These are phyloP conservation scores for Pythium sukuiense DNA, from an alignment of 352 stramenopile genomes.

Conservation along the genomic window DNA sequence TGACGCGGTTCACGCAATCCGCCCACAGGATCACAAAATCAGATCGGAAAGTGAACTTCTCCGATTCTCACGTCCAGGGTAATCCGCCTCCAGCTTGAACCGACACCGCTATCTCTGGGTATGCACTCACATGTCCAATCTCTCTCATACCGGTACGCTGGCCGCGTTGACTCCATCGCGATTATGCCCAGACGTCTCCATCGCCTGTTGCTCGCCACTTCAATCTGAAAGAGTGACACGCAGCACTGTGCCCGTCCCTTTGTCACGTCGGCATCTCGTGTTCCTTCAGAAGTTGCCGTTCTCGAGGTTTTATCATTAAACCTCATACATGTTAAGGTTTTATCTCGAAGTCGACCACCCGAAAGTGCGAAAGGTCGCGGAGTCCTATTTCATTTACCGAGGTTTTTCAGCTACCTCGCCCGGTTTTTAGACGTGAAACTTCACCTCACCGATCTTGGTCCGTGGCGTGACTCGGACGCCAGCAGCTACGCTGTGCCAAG, in stretches of 20 bases:
- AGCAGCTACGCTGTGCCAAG: background rate
- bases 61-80: no score
- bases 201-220: slow-evolving; percentile 12
- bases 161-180: background rate
- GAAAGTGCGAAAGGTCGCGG: slow-evolving; percentile 1
- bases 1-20: no score
- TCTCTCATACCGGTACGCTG: no score
- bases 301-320: slow-evolving; percentile 17
- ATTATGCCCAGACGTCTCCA: background rate
- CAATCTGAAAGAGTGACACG: slow-evolving; percentile 30
- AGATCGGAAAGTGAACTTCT: no score
- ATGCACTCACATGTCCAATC: no score
- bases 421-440: slow-evolving; percentile 17
- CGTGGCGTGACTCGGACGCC: background rate
- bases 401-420: slow-evolving; percentile 14
- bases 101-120: no score
- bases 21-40: no score
- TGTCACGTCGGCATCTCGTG: slow-evolving; percentile 27
- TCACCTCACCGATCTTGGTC: background rate
- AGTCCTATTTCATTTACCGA: background rate
- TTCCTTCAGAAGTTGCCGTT: slow-evolving; percentile 25
- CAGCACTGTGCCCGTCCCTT: background rate
- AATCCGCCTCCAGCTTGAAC: no score
- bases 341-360: slow-evolving; percentile 8
- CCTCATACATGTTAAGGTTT: slow-evolving; percentile 14